These are phyloP conservation scores for Lasiodiplodia gonubiensis DNA, from an alignment of 2,329 filamentous ascomycete species.

Conservation along the genomic window DNA sequence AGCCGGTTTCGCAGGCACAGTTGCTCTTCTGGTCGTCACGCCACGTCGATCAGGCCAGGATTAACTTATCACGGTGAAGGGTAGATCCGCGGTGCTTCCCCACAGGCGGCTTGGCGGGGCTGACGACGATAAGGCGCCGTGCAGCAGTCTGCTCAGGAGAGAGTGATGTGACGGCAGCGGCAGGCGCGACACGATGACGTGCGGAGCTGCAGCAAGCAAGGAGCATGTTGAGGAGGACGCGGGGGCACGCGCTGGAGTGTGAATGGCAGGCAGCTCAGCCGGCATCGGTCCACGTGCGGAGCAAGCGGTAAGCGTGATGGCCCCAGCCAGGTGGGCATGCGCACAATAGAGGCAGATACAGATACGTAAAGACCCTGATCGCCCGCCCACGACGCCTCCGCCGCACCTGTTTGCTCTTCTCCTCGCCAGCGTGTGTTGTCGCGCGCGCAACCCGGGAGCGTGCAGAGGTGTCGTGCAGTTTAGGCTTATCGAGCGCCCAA, in stretches of 20 bases:
- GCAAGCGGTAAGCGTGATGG: conserved; percentile 22
- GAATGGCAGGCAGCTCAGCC: conserved; percentile 15
- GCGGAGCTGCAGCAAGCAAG: conserved; percentile 3
- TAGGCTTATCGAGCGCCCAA: conserved; percentile 24
- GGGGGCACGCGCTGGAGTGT: neutral
- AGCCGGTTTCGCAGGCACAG: conserved; percentile 23
- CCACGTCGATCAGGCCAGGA: conserved; percentile 8
- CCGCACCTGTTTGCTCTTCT: neutral
- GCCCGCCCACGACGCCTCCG: neutral
- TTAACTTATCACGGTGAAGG: conserved; percentile 23
- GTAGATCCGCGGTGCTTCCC: conserved; percentile 23
- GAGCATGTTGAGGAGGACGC: neutral
- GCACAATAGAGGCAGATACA: conserved; percentile 1
- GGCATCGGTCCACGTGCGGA: conserved; percentile 21
- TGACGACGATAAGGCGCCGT: neutral
- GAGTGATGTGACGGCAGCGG: conserved; percentile 20
- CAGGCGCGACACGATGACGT: conserved; percentile 11
- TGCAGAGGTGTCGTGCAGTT: conserved; percentile 2
- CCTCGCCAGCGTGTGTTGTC: neutral
- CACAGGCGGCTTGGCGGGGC: conserved; percentile 3
- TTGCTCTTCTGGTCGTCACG: conserved; percentile 19
- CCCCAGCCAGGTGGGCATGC: neutral
- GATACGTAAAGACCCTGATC: conserved; percentile 23
- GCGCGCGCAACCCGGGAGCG: neutral
- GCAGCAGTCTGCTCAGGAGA: conserved; percentile 13